Evolutionary conservation across 371 early-diverging fungal species (phyloP), one percentile per base, ranked within the genome.

Genomic region (Apophysomyces elegans): DNA sequence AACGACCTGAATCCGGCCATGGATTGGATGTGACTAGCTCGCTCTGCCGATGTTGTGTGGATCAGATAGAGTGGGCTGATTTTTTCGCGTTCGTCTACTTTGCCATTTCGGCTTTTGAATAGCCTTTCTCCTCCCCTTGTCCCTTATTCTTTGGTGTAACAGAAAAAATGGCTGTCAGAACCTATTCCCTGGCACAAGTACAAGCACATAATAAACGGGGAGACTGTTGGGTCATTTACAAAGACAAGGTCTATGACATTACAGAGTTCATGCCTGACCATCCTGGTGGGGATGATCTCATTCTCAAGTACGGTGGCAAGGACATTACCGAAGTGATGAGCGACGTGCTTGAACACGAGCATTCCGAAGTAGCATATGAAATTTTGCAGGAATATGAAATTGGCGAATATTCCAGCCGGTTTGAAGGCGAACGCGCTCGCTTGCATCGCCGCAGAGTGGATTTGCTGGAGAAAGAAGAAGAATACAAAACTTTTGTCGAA

Each of bases 291-390:
- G 83, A 85, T 44, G 91, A 90, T 43, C 75, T 86, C 61, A 87
- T 95, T 67, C 74, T 91, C 74, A 85, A 93, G 77, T 90, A 87
- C 76, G 89, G 84, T 56, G 89, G 93, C 36, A 73, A 84, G 61
- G 93, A 93, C 73, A 73, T 92, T 6, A 86, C 87, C 1, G 75
- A 67, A 36, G 76, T 86, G 32, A 88, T 97, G 90, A 78, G 86
- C 60, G 96, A 96, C 78, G 77, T 84, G 32, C 67, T 75, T 64
- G 82, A 85, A 72, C 97, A 97, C 80, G 66, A 76, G n/a, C 97
- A 97, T 75, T 91, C 94, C 1, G 89, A 91, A 36, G 79, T 86
- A 1, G 96, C 97, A 8, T 95, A 92, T 77, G 87, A 88, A 36
- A 86, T 96, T 69, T 83, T 97, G 45, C 84, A 84, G 38, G 93